These are phyloP conservation scores for Nicotiana otophora DNA, from an alignment of 257 asterid species.

Conservation along the genomic window DNA sequence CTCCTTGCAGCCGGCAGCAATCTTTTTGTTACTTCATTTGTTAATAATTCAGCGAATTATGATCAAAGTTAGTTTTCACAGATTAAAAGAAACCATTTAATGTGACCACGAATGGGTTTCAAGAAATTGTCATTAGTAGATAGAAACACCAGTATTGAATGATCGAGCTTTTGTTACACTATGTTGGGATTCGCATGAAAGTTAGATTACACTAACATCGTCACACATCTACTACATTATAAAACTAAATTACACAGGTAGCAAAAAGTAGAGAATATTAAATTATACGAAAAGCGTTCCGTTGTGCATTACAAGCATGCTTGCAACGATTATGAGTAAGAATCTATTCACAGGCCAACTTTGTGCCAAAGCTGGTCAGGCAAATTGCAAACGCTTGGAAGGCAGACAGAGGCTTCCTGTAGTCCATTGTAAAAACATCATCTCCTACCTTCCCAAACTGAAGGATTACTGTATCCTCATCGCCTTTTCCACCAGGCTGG, in stretches of 20 bases:
- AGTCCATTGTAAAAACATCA: conserved; percentile 84
- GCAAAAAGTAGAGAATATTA: background rate
- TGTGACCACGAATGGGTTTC: background rate
- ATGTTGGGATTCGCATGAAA: background rate
- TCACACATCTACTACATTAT: background rate
- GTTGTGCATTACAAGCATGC: background rate
- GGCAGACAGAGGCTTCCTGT: conserved; percentile 80
- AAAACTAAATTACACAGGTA: background rate
- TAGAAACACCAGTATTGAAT: background rate
- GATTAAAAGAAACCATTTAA: background rate
- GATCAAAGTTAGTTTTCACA: background rate
- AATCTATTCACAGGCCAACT: conserved; percentile 68
- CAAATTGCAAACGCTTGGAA: conserved; percentile 95
- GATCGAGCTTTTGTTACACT: background rate
- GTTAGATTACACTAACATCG: background rate
- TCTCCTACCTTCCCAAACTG: conserved; percentile 89
- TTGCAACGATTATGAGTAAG: background rate
- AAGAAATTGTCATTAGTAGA: background rate
- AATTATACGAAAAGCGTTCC: background rate
- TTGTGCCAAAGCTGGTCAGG: conserved; percentile 85
- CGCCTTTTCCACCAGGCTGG: conserved; percentile 72
- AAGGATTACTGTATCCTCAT: conserved; percentile 75
- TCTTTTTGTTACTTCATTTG: background rate
- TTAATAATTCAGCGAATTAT: background rate
- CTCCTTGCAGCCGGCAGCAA: background rate